These are phyloP conservation scores for Boletus reticulatus DNA, from an alignment of 768 basidiomycete species.

Conservation along the genomic window DNA sequence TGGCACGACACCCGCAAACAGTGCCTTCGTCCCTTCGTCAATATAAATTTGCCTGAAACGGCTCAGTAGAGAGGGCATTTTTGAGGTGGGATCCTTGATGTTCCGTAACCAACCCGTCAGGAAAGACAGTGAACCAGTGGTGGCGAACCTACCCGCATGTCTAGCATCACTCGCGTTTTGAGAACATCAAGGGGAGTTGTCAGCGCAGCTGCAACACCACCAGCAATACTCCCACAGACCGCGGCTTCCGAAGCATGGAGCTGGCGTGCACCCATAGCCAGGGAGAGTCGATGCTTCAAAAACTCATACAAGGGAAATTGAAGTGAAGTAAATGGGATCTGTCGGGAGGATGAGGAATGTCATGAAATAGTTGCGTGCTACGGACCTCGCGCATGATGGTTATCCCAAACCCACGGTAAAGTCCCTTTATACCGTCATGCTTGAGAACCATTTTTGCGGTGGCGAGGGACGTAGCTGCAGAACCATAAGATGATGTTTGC, in stretches of 20 bases:
- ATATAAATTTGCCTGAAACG: conserved; percentile 67
- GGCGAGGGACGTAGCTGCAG: conserved; percentile 56
- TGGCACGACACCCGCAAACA: conserved; percentile 87
- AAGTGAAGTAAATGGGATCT: conserved; percentile 96
- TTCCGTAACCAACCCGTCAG: neutral
- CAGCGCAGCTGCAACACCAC: conserved; percentile 82
- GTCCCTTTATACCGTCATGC: conserved; percentile 69
- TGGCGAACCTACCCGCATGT: conserved; percentile 61
- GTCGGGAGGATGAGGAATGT: conserved; percentile 9
- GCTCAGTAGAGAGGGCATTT: conserved; percentile 51
- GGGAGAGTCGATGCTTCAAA: conserved; percentile 69
- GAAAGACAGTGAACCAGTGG: neutral
- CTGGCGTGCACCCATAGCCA: conserved; percentile 48
- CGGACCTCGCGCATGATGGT: conserved; percentile 69
- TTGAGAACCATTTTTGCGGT: conserved; percentile 55
- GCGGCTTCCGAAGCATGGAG: conserved; percentile 77
- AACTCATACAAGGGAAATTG: conserved; percentile 96
- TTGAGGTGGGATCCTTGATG: conserved; percentile 47
- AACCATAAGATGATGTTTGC: conserved; percentile 80
- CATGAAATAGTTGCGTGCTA: neutral
- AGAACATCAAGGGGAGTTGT: conserved; percentile 97
- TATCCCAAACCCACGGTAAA: conserved; percentile 85
- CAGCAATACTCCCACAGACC: conserved; percentile 86
- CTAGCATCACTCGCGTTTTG: conserved; percentile 97
- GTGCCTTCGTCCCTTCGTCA: conserved; percentile 66